phyloP scores from a whole-genome alignment of 2,329 filamentous ascomycete species.

The Cyclaneusma minus region DNA sequence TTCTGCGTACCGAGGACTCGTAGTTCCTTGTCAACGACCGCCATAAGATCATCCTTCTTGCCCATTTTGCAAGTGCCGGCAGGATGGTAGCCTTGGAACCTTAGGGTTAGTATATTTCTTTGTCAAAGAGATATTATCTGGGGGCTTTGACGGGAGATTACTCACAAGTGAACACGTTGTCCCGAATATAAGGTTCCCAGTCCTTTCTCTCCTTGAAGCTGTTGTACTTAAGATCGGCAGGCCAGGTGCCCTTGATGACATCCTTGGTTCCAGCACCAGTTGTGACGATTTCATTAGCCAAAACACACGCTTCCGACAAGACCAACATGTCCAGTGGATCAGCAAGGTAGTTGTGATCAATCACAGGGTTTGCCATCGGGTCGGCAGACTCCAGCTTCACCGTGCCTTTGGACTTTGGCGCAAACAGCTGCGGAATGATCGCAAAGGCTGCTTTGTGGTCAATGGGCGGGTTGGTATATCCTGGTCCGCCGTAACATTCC shows the following conservation, averaged over 20 bases:
- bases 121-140: constrained; percentile 1
- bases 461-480: constrained; percentile 35
- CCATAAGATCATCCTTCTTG: constrained; percentile 27
- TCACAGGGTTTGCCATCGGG: constrained; percentile 33
- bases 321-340: constrained; percentile 43
- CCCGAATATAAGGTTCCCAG: constrained; percentile 39
- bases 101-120: too few relatives aligned
- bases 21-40: constrained; percentile 12
- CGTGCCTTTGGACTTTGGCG: constrained; percentile 37
- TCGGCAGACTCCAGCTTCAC: constrained; percentile 34
- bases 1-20: constrained; percentile 12
- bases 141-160: too few relatives aligned
- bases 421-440: constrained; percentile 41
- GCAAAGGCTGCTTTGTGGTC: constrained; percentile 39
- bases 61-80: constrained; percentile 42
- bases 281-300: constrained; percentile 44
- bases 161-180: constrained; percentile 45
- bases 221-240: constrained; percentile 33
- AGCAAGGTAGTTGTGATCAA: constrained; percentile 41
- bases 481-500: constrained; percentile 43
- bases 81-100: constrained; percentile 37
- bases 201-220: constrained; percentile 35
- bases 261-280: constrained; percentile 40
- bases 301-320: constrained; percentile 39
- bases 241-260: constrained; percentile 45